These are phyloP conservation scores for Cordyceps pruinosa DNA, from an alignment of 2,329 filamentous ascomycete genomes.

Conservation along the genomic window DNA sequence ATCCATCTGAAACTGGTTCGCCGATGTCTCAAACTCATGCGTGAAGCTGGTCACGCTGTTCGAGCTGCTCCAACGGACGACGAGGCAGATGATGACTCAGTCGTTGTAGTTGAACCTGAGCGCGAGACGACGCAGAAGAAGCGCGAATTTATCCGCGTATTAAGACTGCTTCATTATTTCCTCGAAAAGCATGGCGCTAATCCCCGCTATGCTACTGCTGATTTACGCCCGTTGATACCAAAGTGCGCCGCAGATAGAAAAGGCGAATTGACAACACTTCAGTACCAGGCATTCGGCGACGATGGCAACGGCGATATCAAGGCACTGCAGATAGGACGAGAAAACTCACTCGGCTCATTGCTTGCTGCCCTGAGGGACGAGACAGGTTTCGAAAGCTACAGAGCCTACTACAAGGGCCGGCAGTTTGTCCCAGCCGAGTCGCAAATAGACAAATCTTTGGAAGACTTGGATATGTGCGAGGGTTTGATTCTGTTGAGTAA, in stretches of 20 bases:
- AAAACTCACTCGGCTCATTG: constrained; percentile 65
- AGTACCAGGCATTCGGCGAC: constrained; percentile 68
- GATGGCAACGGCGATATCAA: constrained; percentile 52
- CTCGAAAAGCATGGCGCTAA: constrained; percentile 57
- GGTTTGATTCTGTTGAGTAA: constrained; percentile 61
- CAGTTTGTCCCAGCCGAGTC: constrained; percentile 55
- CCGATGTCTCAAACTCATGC: constrained; percentile 65
- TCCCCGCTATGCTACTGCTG: constrained; percentile 52
- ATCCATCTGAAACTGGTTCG: constrained; percentile 65
- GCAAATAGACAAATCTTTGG: constrained; percentile 54
- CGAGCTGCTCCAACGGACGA: constrained; percentile 22
- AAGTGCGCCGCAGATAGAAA: constrained; percentile 45
- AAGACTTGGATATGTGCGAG: constrained; percentile 59
- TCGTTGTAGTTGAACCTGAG: constrained; percentile 44
- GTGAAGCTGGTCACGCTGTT: constrained; percentile 40
- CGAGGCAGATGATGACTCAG: constrained; percentile 47
- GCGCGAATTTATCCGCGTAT: constrained; percentile 59
- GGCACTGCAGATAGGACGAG: constrained; percentile 57
- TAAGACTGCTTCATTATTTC: constrained; percentile 62
- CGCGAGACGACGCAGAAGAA: constrained; percentile 43
- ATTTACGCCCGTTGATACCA: constrained; percentile 46
- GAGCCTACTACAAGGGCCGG: constrained; percentile 62
- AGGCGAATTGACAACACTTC: constrained; percentile 60
- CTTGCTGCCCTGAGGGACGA: constrained; percentile 58
- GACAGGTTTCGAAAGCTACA: constrained; percentile 71